Evolutionary conservation across 106 monocot species (phyloP).

Genomic region (Platanthera zijinensis): DNA sequence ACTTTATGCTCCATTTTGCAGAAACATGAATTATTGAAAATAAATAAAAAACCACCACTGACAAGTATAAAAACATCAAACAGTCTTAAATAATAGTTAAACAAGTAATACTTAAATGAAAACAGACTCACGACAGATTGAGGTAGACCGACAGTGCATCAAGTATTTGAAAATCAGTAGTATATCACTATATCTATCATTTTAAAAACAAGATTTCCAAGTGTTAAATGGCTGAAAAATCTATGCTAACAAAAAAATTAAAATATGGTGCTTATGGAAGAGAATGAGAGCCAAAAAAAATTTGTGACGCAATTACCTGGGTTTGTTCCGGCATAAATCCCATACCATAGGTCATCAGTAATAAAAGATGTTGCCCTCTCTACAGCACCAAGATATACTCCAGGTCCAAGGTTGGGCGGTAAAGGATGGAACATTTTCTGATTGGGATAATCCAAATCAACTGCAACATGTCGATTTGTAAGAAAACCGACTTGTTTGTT

Average conservation of each 20-base stretch:
- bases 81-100: too few species aligned
- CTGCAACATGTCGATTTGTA: constrained; percentile 94
- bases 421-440: constrained; percentile 99
- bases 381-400: constrained; percentile 93
- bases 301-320: constrained; percentile 59
- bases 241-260: not conserved
- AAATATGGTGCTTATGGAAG: not conserved
- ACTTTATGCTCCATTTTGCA: too few species aligned
- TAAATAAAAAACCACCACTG: too few species aligned
- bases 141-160: too few species aligned
- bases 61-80: too few species aligned
- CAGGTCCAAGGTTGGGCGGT: constrained; percentile 95
- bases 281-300: constrained; percentile 2
- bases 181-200: not conserved
- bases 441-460: constrained; percentile 93
- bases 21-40: too few species aligned
- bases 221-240: not conserved
- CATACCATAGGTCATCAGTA: constrained; percentile 98
- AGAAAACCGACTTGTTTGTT: constrained; percentile 90
- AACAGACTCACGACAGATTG: too few species aligned
- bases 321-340: constrained; percentile 92
- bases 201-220: not conserved
- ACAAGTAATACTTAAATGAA: too few species aligned
- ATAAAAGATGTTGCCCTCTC: constrained; percentile 97
- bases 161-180: not conserved